Evolutionary conservation across 1,284 basidiomycete species (phyloP).

Genomic region (Xerocomus tenax): DNA sequence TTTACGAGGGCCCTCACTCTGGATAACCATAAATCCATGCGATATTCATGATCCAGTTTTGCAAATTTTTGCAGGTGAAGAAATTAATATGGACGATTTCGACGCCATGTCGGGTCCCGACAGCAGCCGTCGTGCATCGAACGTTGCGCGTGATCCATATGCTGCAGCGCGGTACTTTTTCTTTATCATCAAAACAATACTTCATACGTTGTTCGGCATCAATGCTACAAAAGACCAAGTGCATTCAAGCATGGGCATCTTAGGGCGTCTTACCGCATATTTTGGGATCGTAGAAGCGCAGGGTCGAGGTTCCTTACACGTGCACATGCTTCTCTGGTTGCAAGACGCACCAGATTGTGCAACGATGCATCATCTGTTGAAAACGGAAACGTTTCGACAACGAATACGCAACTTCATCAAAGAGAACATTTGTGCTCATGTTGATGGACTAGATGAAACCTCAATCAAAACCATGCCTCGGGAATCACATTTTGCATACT

Average conservation of each 20-base stretch:
- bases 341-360: constrained; percentile 10
- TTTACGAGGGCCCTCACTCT: background rate
- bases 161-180: constrained; percentile 31
- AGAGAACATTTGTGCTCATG: background rate
- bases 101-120: constrained; percentile 15
- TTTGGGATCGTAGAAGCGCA: constrained; percentile 24
- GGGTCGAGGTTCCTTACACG: constrained; percentile 14
- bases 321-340: constrained; percentile 12
- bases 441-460: constrained; percentile 6
- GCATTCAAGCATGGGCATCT: constrained; percentile 16
- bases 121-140: constrained; percentile 8
- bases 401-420: background rate
- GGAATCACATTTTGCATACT: constrained; percentile 5
- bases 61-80: constrained; percentile 29
- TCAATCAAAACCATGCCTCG: background rate
- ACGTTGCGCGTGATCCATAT: constrained; percentile 31
- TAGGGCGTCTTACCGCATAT: constrained; percentile 14
- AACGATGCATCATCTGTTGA: constrained; percentile 9
- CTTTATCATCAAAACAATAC: constrained; percentile 21
- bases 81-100: constrained; percentile 32
- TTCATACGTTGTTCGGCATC: constrained; percentile 24
- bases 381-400: background rate
- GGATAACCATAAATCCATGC: constrained; percentile 27
- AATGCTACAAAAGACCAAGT: constrained; percentile 7
- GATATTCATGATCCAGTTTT: constrained; percentile 31